Evolutionary conservation across 2,329 filamentous ascomycete genomes (phyloP).

Genomic region (Aspergillus tanneri): DNA sequence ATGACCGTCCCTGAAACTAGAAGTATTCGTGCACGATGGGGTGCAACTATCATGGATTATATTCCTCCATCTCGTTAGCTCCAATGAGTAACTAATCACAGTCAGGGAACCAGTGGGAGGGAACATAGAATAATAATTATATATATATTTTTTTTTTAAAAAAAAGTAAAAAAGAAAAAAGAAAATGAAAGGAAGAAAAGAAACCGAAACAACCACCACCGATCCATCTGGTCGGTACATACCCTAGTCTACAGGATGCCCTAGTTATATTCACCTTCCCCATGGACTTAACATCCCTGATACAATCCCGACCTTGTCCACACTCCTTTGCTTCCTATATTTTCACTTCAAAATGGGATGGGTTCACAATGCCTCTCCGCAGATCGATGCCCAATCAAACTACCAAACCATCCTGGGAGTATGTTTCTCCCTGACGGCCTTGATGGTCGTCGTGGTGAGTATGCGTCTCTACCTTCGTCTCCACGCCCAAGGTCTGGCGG

Average conservation of each 20-base stretch:
- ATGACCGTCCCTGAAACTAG: neutral
- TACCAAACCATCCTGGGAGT: slow-evolving; percentile 53
- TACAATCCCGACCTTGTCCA: neutral
- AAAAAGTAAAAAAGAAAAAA: neutral
- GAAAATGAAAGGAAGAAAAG: neutral
- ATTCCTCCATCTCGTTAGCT: neutral
- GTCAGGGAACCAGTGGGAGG: neutral
- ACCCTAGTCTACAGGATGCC: neutral
- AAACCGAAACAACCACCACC: neutral
- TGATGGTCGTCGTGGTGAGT: slow-evolving; percentile 46
- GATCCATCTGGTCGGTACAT: neutral
- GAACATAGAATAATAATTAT: neutral
- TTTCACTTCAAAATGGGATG: slow-evolving; percentile 45
- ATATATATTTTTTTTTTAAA: neutral
- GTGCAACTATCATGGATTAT: neutral
- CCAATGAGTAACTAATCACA: no score
- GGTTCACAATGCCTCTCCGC: slow-evolving; percentile 52
- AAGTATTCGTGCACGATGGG: no score
- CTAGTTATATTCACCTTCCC: neutral
- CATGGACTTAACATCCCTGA: neutral
- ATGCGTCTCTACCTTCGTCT: slow-evolving; percentile 47
- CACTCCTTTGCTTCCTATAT: neutral
- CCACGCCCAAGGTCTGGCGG: slow-evolving; percentile 46
- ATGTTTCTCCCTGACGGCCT: slow-evolving; percentile 45
- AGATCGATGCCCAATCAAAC: slow-evolving; percentile 50